Evolutionary conservation across 2,329 filamentous ascomycete species (phyloP), one percentile per base, ranked within the genome.

Genomic region (Diaporthe citrichinensis): DNA sequence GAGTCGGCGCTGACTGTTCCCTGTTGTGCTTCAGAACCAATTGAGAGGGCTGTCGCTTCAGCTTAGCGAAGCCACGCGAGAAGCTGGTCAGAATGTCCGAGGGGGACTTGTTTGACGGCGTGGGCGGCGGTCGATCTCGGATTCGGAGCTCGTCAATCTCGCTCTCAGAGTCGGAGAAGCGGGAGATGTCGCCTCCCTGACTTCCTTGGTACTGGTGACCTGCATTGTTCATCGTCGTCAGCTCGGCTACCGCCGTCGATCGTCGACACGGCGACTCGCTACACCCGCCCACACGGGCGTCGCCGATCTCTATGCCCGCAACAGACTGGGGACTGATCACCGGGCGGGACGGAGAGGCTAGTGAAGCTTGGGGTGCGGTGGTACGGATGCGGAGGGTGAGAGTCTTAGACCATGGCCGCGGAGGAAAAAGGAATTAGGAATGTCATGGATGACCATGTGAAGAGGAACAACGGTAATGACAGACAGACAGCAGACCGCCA

Each of bases 51-150:
- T 86, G 86, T 78, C 86, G 84, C 25, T 83, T 81, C 41, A 89
- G 82, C 78, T 84, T 87, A 61, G 84, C 78, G 72, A 85, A 82
- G 62, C 87, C 87, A 78, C 88, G 87, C 80, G 89, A 89, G 78
- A 89, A 87, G 78, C 87, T 87, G 61, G 87, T 87, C 72, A 90
- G 80, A 75, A 89, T 82, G 72, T 90, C 88, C 76, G 88, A 85
- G 31, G 86, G 79, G 0, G 87, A 85, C 80, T 86, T 82, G 78
- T 80, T 76, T 78, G 79, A 80, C 78, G 83, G 75, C 78, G 82
- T 77, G 80, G 79, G 78, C 74, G 81, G 80, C 34, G 83, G 79
- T 72, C 81, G 83, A 44, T 86, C 83, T 78, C 76, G 74, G 20
- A 74, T 69, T 44, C 74, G 74, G 28, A 58, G 69, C 51, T 77